phyloP scores from a whole-genome alignment of 331 rosid genomes.

The Dryas integrifolia region DNA sequence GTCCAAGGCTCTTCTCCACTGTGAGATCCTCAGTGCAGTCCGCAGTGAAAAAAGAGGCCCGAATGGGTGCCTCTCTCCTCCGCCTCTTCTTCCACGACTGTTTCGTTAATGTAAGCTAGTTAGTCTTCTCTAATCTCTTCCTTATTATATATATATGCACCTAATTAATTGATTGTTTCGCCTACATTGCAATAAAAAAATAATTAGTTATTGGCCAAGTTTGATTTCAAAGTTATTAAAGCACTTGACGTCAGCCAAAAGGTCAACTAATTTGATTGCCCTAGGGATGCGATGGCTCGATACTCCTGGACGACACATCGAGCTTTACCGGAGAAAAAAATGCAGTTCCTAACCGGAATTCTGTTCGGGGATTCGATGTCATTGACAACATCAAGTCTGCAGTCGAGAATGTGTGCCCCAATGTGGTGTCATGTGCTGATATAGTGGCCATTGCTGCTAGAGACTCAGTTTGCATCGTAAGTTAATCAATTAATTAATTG shows the following conservation, averaged over 20 bases:
- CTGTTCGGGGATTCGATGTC: conserved; percentile 76
- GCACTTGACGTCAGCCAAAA: conserved; percentile 1
- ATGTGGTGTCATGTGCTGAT: conserved; percentile 84
- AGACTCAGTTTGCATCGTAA: conserved; percentile 62
- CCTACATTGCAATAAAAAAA: too few species aligned
- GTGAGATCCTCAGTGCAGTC: conserved; percentile 53
- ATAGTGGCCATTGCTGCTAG: conserved; percentile 63
- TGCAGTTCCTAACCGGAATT: conserved; percentile 63
- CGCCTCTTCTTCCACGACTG: conserved; percentile 93
- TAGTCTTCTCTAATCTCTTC: conserved; percentile 6
- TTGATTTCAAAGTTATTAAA: neutral
- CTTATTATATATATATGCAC: neutral
- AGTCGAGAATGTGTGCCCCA: conserved; percentile 65
- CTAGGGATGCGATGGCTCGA: conserved; percentile 95
- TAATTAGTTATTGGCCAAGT: too few species aligned
- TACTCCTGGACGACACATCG: conserved; percentile 75
- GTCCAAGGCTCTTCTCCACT: conserved; percentile 58
- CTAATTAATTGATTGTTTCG: too few species aligned
- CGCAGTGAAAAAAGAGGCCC: conserved; percentile 60
- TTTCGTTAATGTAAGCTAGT: conserved; percentile 67
- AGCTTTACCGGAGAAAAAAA: conserved; percentile 77
- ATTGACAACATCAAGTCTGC: conserved; percentile 68
- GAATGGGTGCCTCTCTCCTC: conserved; percentile 93
- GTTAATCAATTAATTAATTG: neutral
- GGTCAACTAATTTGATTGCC: neutral